Percentiles rank a stretch among this genome's conserved stretches.
Evolutionary conservation across 176 grass and related monocot species (phyloP).

Genomic region (Microstegium vimineum): DNA sequence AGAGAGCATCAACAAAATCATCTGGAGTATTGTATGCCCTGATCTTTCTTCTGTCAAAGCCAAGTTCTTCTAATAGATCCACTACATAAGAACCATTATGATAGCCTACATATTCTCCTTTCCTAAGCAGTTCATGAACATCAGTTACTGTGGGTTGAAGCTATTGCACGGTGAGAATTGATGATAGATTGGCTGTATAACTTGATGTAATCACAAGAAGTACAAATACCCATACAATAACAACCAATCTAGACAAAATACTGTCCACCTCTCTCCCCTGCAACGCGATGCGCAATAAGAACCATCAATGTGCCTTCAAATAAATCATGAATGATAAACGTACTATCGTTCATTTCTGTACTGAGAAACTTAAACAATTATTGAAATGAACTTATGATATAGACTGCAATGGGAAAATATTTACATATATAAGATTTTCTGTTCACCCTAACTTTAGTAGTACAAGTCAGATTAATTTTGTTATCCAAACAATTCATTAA

Average conservation of each 20-base stretch:
- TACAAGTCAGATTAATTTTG: neutral
- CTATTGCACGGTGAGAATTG: slow-evolving; percentile 56
- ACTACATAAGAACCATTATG: slow-evolving; percentile 29
- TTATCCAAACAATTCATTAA: neutral
- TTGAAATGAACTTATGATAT: neutral
- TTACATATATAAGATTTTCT: neutral
- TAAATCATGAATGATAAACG: neutral
- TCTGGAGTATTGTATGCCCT: slow-evolving; percentile 28
- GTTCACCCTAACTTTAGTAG: neutral
- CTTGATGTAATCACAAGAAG: slow-evolving; percentile 58
- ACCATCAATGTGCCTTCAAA: neutral
- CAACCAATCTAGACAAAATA: slow-evolving; percentile 38
- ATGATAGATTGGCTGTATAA: slow-evolving; percentile 64
- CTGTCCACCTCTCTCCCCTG: slow-evolving; percentile 42
- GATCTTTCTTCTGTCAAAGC: slow-evolving; percentile 40
- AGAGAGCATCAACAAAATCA: slow-evolving; percentile 25
- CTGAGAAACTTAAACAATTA: neutral
- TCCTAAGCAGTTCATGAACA: slow-evolving; percentile 36
- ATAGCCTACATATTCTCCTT: slow-evolving; percentile 42
- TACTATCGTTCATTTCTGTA: neutral
- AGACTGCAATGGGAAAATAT: neutral
- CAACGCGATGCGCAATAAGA: neutral
- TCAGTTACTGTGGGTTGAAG: slow-evolving; percentile 49
- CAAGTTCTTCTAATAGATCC: slow-evolving; percentile 23
- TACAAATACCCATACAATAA: slow-evolving; percentile 44